Base-by-base conservation (phyloP, 352 stramenopile genomes). In the Pythium graminicola region DNA sequence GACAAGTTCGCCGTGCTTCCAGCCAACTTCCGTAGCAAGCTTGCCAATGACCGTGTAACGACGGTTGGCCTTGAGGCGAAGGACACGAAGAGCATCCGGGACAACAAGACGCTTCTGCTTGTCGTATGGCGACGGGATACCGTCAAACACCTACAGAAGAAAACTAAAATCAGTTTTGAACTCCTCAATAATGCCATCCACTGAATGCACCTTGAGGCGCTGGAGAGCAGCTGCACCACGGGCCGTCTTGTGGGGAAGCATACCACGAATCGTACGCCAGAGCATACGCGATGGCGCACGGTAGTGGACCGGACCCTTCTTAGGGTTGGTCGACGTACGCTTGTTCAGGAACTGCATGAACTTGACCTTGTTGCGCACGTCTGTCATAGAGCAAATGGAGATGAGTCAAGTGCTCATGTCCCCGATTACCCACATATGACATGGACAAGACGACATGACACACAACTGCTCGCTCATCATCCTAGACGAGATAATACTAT, bases 81-180 rank as follows among this genome's bases (percentile, higher is more conserved):
- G 71, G 46, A 96, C 86, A 58, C 82, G 81, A 63, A 99, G 89
- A 40, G 97, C 97, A 39, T 96, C 92, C 26, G 96, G 96, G 54
- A 99, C 91, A 31, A 99, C 96, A 76, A 99, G 95, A 39, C 96
- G 85, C 92, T 99, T 99, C 81, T 98, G 86, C 84, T 98, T 99
- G 81, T 99, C 95, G 73, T 97, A 99, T 45, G 95, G 95, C 54
- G 93, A 84, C 52, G 97, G 97, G 60, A 99, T 97, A 69, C 97
- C 97, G 66, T 99, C 97, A 65, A 99, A 99, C 53, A 92, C 93
- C 73, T 97, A 54, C 20, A 39, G n/a, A 36, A 35, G 29, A 35
- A 35, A 35, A 35, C 29, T n/a, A n/a, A n/a, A n/a, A n/a, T n/a
- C n/a, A n/a, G n/a, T n/a, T n/a, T n/a, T n/a, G n/a, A n/a, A n/a